Conservation (phyloP, 176 grass and related monocot species). For the Cymbopogon citratus region DNA sequence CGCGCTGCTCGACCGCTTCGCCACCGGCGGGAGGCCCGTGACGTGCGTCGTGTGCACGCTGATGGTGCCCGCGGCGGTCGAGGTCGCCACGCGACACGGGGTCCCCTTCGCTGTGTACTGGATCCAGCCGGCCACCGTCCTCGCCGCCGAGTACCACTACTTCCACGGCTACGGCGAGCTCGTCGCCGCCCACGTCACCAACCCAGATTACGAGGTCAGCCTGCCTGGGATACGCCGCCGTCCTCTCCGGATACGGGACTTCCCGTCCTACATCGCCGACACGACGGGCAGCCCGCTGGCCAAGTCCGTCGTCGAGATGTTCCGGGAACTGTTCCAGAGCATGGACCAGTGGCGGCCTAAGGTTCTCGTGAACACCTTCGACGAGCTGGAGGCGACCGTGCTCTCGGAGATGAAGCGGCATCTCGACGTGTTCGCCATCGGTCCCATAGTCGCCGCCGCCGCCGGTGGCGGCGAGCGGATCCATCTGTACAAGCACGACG, state of each 20-base stretch:
- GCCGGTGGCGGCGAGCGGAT: background rate
- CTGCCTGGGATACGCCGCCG: constrained; percentile 23
- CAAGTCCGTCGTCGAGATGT: background rate
- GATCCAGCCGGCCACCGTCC: constrained; percentile 51
- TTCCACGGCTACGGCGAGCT: constrained; percentile 39
- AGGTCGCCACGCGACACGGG: constrained; percentile 8
- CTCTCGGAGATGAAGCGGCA: constrained; percentile 8
- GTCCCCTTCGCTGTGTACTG: constrained; percentile 35
- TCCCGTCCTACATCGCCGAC: constrained; percentile 33
- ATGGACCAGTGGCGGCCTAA: constrained; percentile 18
- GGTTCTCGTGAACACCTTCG: constrained; percentile 45
- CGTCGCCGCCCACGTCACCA: background rate
- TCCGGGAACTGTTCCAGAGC: background rate
- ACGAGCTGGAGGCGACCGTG: constrained; percentile 30
- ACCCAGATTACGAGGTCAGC: background rate
- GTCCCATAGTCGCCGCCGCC: constrained; percentile 4
- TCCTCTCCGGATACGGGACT: constrained; percentile 11
- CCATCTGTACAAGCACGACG: constrained; percentile 18
- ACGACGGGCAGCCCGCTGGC: background rate
- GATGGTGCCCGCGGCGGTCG: background rate
- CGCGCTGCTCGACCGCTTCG: constrained; percentile 11
- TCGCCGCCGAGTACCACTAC: constrained; percentile 49
- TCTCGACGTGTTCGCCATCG: constrained; percentile 25
- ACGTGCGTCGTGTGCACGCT: constrained; percentile 40
- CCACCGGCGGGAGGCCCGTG: constrained; percentile 22